phyloP scores from a whole-genome alignment of 805 yeast species.

The Monosporozyma servazzii region DNA sequence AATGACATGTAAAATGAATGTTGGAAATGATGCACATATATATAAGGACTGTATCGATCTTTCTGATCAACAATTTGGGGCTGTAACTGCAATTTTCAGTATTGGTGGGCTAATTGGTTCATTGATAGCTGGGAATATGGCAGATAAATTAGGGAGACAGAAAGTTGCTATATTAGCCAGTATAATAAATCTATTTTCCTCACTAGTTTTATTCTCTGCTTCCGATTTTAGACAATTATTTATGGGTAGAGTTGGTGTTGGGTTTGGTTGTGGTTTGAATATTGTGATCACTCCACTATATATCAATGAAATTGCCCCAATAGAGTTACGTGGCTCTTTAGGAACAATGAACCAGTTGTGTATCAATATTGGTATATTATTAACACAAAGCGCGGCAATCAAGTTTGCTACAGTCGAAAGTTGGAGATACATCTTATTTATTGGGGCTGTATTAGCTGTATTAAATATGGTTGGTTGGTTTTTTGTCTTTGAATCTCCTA shows the following conservation, averaged over 20 bases:
- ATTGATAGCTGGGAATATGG: slow-evolving; percentile 51
- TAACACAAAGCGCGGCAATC: slow-evolving; percentile 70
- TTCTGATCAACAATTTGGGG: slow-evolving; percentile 51
- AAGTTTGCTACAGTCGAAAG: slow-evolving; percentile 50
- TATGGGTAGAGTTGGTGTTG: slow-evolving; percentile 68
- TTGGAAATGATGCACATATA: slow-evolving; percentile 3
- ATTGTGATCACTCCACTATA: slow-evolving; percentile 79
- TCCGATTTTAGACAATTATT: slow-evolving; percentile 36
- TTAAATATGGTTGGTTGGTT: slow-evolving; percentile 37
- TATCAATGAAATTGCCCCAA: slow-evolving; percentile 73
- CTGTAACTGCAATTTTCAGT: slow-evolving; percentile 69
- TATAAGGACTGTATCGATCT: slow-evolving; percentile 46
- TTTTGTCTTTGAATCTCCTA: slow-evolving; percentile 66
- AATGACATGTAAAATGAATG: slow-evolving; percentile 43
- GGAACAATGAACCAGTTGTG: slow-evolving; percentile 89
- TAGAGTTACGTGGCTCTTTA: slow-evolving; percentile 56
- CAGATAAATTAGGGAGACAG: slow-evolving; percentile 60
- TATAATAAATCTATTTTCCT: slow-evolving; percentile 47
- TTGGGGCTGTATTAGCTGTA: slow-evolving; percentile 48
- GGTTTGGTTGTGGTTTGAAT: slow-evolving; percentile 80
- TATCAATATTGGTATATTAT: slow-evolving; percentile 73
- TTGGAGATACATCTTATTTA: slow-evolving; percentile 68
- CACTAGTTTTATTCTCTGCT: slow-evolving; percentile 47
- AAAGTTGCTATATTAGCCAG: slow-evolving; percentile 44
- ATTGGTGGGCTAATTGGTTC: slow-evolving; percentile 81